Base-by-base conservation (phyloP, 352 stramenopile species). In the Halophytophthora polymorphica region DNA sequence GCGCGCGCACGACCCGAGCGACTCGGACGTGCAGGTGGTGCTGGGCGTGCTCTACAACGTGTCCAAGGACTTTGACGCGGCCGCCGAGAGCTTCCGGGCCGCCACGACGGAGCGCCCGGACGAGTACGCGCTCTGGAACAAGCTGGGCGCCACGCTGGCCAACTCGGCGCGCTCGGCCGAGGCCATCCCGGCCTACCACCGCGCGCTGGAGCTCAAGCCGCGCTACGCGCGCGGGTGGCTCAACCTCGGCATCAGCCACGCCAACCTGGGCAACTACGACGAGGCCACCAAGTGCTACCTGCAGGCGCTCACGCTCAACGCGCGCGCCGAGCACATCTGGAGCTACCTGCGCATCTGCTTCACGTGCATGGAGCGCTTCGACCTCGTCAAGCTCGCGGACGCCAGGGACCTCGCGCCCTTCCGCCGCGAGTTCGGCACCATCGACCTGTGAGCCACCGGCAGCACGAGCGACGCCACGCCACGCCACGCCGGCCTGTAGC, bases 71-170 rank as follows among this genome's bases (percentile, higher is more conserved):
- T 99, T 97, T 57, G 90, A 98, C 46, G 87, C 86, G 8, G 96
- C 97, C 11, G 88, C 94, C 3, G 64, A 73, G 14, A 86, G 83
- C 15, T 98, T 99, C 58, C 83, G 81, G 44, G 64, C 66, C 47
- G 95, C 96, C 5, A 74, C 94, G 0, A 61, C 86, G 22, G 70
- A 71, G 33, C 76, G 80, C 8, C 91, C 94, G 8, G 67, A 94
- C 47, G 94, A 99, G 65, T 98, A 99, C 79, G 85, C 93, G 50
- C 66, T 99, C n/a, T 98, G 91, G 82, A 99, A 99, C 67, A 99
- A 98, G 71, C 76, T 99, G 17, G 97, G 96, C 31, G 97, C 97
- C 10, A 99, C 96, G 17, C 66, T 99, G 28, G 96, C 96, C 14
- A 99, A 99, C 68, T 93, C 88, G 25, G 96, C 92, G 60, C 80